phyloP scores from a whole-genome alignment of 2,329 filamentous ascomycete genomes.

The Microthyrium microscopicum region DNA sequence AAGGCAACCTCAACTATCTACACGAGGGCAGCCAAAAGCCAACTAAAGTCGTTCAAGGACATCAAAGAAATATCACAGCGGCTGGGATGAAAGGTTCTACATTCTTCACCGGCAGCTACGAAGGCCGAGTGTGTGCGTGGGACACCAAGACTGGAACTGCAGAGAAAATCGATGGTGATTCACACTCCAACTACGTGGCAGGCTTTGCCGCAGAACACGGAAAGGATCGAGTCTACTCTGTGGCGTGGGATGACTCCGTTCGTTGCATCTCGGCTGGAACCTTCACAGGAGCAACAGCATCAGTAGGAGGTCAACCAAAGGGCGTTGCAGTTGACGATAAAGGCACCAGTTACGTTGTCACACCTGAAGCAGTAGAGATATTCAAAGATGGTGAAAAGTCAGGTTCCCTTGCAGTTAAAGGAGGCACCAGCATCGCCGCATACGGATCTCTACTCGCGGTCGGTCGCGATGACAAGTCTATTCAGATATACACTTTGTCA shows the following conservation, averaged over 20 bases:
- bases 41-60: slow-evolving; percentile 59
- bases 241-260: slow-evolving; percentile 88
- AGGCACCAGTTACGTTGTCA: slow-evolving; percentile 31
- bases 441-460: slow-evolving; percentile 53
- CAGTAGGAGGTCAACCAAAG: slow-evolving; percentile 67
- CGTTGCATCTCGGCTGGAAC: slow-evolving; percentile 62
- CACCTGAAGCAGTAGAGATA: slow-evolving; percentile 40
- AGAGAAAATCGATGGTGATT: slow-evolving; percentile 57
- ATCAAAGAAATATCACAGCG: slow-evolving; percentile 81
- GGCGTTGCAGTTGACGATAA: slow-evolving; percentile 44
- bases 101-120: slow-evolving; percentile 80
- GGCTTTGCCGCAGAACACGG: slow-evolving; percentile 43
- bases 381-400: slow-evolving; percentile 38
- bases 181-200: slow-evolving; percentile 72
- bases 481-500: slow-evolving; percentile 55
- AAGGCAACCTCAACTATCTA: slow-evolving; percentile 82
- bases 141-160: slow-evolving; percentile 54
- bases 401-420: slow-evolving; percentile 40
- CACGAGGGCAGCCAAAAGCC: slow-evolving; percentile 54
- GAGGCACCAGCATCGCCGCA: slow-evolving; percentile 57
- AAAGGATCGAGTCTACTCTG: slow-evolving; percentile 51
- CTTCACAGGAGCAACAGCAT: slow-evolving; percentile 52
- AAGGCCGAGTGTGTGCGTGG: slow-evolving; percentile 77
- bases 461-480: slow-evolving; percentile 55
- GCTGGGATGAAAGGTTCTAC: slow-evolving; percentile 46